These are phyloP conservation scores for Nepenthes gracilis DNA, from an alignment of 148 eudicot genomes.

Conservation along the genomic window DNA sequence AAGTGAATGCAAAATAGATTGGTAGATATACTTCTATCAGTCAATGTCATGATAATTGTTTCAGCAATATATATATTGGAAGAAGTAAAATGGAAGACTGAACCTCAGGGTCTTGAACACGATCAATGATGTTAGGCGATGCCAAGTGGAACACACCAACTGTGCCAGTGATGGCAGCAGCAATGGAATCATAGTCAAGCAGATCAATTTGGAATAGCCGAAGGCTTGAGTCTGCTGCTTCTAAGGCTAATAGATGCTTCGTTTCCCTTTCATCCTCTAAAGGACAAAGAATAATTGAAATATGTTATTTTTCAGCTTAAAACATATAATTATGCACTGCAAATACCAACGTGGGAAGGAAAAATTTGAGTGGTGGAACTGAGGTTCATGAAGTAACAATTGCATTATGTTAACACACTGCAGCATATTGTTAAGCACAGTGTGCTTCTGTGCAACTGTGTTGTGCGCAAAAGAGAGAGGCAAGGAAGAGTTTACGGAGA, in stretches of 20 bases:
- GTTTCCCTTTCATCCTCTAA: slow-evolving; percentile 65
- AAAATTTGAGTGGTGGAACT: too few species aligned
- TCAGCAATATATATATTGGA: too few species aligned
- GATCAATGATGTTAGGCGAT: slow-evolving; percentile 51
- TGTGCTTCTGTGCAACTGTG: not conserved
- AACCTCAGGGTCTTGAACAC: slow-evolving; percentile 73
- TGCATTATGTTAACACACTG: too few species aligned
- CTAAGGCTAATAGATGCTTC: slow-evolving; percentile 49
- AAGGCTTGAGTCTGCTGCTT: slow-evolving; percentile 47
- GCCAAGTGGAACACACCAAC: slow-evolving; percentile 74
- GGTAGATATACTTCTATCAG: not conserved
- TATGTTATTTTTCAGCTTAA: too few species aligned
- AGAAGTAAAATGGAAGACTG: not conserved
- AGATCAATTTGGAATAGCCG: slow-evolving; percentile 65
- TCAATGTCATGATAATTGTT: too few species aligned
- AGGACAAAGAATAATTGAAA: not conserved
- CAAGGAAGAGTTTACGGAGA: slow-evolving; percentile 26
- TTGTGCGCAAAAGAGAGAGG: not conserved
- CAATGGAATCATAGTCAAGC: slow-evolving; percentile 56
- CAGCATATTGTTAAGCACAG: not conserved
- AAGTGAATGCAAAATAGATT: not conserved
- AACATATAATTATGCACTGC: too few species aligned
- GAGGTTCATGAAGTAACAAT: too few species aligned
- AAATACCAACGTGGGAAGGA: too few species aligned
- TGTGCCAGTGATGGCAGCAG: slow-evolving; percentile 42